Base-by-base conservation (phyloP, 768 basidiomycete species). In the Termitomyces heimii region DNA sequence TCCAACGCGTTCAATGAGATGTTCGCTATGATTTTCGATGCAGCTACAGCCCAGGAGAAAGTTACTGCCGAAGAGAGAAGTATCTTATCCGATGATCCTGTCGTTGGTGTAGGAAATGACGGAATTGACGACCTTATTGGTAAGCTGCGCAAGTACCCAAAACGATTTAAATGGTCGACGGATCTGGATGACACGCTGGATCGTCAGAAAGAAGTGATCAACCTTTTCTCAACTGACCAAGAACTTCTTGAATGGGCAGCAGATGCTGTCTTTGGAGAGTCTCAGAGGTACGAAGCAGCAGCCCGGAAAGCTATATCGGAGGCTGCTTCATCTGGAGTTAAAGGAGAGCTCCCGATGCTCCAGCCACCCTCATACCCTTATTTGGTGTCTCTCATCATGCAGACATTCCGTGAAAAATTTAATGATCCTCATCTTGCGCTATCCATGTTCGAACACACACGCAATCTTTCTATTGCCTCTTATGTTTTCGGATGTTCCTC, bases 401-500 rank as follows among this genome's bases (percentile, higher is more conserved):
- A 77, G 28, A 77, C 82, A 12, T 88, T 94, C 67, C 83, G 94
- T 24, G 87, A 86, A 63, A 86, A 83, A 51, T 94, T 89, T 69
- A 70, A 70, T 18, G 86, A 94, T 58, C 93, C 94, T 1, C 80
- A 92, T 64, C 78, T 93, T 28, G 86, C 94, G 1, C 79, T 98
- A 18, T 78, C 86, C 20, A 79, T 96, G 26, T 98, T 97, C 74
- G 77, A 86, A 50, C 80, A 94, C 68, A 89, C 92, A 0, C 82
- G 85, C 40, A 79, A 80, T 40, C 80, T 85, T 4, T 92, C 89
- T 1, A 81, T 88, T 49, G 77, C 85, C 4, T 92, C 89, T 5
- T 98, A 92, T 69, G 87, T 95, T 31, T 86, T 87, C 64, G 95
- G 94, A 2, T 98, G 95, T 70, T 88, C 91, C 10, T 89, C 94